Conservation (phyloP, 345 rosid genomes). For the Zanthoxylum bungeanum region DNA sequence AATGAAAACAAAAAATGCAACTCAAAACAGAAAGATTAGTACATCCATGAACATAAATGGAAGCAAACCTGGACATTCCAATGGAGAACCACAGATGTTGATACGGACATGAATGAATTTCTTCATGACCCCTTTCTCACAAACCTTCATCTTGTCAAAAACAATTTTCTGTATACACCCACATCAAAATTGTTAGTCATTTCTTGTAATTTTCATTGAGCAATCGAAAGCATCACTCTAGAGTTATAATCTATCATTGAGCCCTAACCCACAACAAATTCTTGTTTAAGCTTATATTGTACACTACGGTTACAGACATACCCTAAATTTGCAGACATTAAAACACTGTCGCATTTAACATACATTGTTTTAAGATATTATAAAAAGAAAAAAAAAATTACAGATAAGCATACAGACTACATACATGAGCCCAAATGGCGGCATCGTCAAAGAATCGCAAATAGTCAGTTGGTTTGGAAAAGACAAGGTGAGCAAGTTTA, state of each 20-base stretch:
- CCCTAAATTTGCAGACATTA: not conserved
- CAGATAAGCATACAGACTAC: too few species aligned
- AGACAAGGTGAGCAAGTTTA: conserved; percentile 53
- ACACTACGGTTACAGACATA: not conserved
- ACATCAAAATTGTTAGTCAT: not conserved
- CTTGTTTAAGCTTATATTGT: not conserved
- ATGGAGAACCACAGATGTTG: conserved; percentile 70
- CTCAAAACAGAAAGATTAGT: not conserved
- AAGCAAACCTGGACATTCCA: conserved; percentile 67
- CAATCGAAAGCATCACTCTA: not conserved
- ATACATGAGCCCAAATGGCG: conserved; percentile 79
- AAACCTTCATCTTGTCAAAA: conserved; percentile 43
- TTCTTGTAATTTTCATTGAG: not conserved
- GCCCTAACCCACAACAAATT: conserved; percentile 9
- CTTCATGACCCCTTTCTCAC: conserved; percentile 59
- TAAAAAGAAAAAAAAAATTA: not conserved
- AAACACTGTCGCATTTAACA: not conserved
- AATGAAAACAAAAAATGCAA: not conserved
- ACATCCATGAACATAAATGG: not conserved
- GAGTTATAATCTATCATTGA: not conserved
- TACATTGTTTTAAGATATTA: not conserved
- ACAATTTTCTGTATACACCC: conserved; percentile 47
- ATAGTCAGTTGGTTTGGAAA: conserved; percentile 48
- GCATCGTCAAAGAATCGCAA: conserved; percentile 66
- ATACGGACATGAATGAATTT: conserved; percentile 80